Base-by-base conservation (phyloP, 177 flowering plant genomes). In the Vitis hybrid region DNA sequence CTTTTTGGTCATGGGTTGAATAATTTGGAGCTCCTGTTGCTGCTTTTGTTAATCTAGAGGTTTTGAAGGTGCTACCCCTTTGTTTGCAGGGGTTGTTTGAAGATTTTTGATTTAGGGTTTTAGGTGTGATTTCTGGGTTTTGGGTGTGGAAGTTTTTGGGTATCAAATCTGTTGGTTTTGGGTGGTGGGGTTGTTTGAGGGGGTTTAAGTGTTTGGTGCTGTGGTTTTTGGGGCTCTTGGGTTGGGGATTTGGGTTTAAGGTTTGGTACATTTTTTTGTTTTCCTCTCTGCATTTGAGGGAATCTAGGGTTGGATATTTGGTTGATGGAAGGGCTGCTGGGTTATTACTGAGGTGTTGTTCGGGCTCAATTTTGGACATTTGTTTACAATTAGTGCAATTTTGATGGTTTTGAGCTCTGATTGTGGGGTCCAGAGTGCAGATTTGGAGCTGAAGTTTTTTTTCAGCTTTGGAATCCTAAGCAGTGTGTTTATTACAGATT, bases 231-330 rank as follows among this genome's bases (percentile, higher is more conserved):
- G 45, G 57, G 53, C 19, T 64, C 22, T 61, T 65, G 61, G 50
- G 48, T 71, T 50, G 50, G 57, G 45, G 58, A 5, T 51, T 49
- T 64, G 11, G n/a, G n/a, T 12, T 15, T 18, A 49, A 10, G 55
- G 45, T 65, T 15, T 65, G 26, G 53, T 39, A 12, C 14, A 22
- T 31, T 16, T 63, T 45, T 49, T 14, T 9, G 5, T 64, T 22
- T 64, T 50, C n/a, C 12, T 19, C 19, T 64, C 5, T 34, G 45
- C 45, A 34, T 34, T 34, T 34, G 45, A 15, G 39, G 34, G 55
- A 64, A 64, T 64, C 67, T 64, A 64, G 55, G 71, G 63, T 68
- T 58, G 12, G 13, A 64, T 18, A 48, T 64, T 22, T 12, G 56
- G 22, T 57, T 12, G 22, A 1, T 48, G 50, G 6, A 13, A 13